Conservation (phyloP, 208 protist genomes). For the Naegleria lovaniensis region DNA sequence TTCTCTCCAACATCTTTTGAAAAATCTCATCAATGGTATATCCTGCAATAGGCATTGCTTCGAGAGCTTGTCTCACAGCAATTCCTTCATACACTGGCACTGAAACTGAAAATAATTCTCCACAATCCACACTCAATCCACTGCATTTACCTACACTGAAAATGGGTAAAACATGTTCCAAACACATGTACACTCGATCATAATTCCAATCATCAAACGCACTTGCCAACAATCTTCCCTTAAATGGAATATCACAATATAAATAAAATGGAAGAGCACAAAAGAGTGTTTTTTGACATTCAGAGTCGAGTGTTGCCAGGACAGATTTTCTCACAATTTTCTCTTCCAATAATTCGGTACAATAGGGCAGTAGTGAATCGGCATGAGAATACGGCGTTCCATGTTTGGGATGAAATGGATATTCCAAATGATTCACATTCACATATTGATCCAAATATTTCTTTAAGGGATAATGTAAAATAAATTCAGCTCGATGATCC, state of each 20-base stretch:
- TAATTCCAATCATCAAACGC: not conserved
- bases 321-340: not conserved
- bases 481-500: not conserved
- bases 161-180: not conserved
- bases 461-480: not conserved
- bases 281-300: not conserved
- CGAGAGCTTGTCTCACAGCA: not conserved
- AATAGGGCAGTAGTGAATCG: not conserved
- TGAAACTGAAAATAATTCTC: not conserved
- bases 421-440: too few species aligned
- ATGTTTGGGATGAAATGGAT: too few species aligned
- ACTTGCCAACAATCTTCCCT: not conserved
- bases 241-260: not conserved
- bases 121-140: not conserved
- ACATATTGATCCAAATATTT: not conserved
- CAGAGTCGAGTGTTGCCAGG: too few species aligned
- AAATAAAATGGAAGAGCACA: not conserved
- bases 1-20: not conserved
- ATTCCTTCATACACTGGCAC: not conserved
- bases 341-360: not conserved
- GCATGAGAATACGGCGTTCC: not conserved
- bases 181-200: not conserved
- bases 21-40: not conserved
- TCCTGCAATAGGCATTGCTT: not conserved
- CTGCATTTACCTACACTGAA: not conserved